Base-by-base conservation (phyloP, 495 filamentous ascomycete species). In the Aspergillus leporis region DNA sequence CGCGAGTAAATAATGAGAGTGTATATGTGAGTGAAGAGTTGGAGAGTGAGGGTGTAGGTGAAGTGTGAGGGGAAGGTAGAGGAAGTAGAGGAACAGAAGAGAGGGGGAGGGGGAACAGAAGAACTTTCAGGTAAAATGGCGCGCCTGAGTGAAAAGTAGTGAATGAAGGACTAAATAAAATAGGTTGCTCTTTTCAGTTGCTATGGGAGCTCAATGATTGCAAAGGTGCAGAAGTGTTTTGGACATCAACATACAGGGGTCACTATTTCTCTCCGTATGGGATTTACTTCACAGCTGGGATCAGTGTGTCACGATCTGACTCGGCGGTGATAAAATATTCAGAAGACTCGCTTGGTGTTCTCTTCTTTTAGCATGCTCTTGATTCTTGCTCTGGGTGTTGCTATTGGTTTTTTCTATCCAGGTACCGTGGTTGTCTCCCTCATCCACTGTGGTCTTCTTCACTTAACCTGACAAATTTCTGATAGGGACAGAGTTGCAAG, bases 61-160 rank as follows among this genome's bases (percentile, higher is more conserved):
- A 41, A 51, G 50, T 48, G 45, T 36, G 36, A 58, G 36, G 49
- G 4, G 49, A 2, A 50, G 45, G 48, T n/a, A 34, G 28, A 13
- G 43, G 22, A 22, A 31, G 48, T 45, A 25, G 18, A 41, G 4
- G 31, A 45, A 22, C 25, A 31, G 18, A 13, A 31, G 28, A n/a
- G 38, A n/a, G 3, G 12, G n/a, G 21, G 55, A 51, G 34, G 32
- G 56, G 40, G 45, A 40, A 49, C 13, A 31, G 25, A 23, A 19
- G 4, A 21, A 40, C 13, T 14, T 3, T n/a, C 38, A 41, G 6
- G 23, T 25, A 31, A 53, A 10, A 18, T 14, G 19, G 8, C 21
- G 1, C 7, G 51, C 6, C 4, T 4, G 25, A 23, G 34, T 45
- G 41, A 14, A 12, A n/a, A n/a, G n/a, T 21, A 12, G 41, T 21